phyloP scores from a whole-genome alignment of 2,329 filamentous ascomycete genomes.

The Phaeosphaeria sp. region DNA sequence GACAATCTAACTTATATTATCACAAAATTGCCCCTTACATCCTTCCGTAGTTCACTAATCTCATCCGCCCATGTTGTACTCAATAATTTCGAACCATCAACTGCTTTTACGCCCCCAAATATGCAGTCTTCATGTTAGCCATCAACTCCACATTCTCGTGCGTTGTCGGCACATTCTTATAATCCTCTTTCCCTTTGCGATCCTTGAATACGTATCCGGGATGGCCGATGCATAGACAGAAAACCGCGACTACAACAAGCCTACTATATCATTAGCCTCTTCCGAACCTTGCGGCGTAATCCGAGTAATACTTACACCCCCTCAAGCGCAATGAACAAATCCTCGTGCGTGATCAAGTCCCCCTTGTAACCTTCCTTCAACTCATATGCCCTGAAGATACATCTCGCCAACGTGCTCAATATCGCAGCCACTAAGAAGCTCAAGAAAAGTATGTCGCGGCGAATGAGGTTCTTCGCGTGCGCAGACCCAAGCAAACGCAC shows the following conservation, averaged over 20 bases:
- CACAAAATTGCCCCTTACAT: no score
- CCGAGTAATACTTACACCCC: neutral
- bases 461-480: neutral
- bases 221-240: neutral
- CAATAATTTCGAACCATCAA: no score
- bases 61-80: no score
- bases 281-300: neutral
- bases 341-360: neutral
- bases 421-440: neutral
- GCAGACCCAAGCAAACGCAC: neutral
- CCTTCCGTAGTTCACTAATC: no score
- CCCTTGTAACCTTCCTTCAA: neutral
- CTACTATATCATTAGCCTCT: neutral
- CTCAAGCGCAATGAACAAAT: neutral
- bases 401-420: neutral
- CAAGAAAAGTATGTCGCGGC: neutral
- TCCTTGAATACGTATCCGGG: neutral
- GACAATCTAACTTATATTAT: no score
- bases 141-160: neutral
- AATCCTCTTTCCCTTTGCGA: neutral
- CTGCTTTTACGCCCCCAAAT: neutral
- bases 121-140: neutral
- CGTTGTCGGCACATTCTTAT: neutral
- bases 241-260: neutral
- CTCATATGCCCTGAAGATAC: neutral